Base-by-base conservation (phyloP, 202 grass and related monocot species). In the Dendrocalamus latiflorus region DNA sequence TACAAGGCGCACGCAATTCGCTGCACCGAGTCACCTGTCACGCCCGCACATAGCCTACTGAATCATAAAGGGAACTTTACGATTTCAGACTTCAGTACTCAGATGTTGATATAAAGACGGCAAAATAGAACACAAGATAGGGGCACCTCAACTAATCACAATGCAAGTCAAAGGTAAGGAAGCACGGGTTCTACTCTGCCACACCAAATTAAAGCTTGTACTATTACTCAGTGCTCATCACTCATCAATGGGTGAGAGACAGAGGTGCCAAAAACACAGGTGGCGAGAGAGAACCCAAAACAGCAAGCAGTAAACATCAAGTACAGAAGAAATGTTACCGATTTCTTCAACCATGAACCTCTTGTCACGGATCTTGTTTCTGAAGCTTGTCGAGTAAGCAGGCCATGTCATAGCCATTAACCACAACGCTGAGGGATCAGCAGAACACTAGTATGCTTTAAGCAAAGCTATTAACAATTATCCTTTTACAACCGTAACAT, bases 401-500 rank as follows among this genome's bases (percentile, higher is more conserved):
- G 39, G 37, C 14, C 39, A 89, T 57, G 28, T 25, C 53, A 33
- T 28, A 25, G 66, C 69, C 62, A 75, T 25, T 22, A 3, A 16
- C n/a, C 17, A 39, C 8, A 20, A 11, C 48, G 33, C 75, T 42
- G 38, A 74, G 56, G 18, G 10, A 67, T 83, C 39, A 80, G 69
- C 28, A 76, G 54, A 62, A 66, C 14, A 67, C 12, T 50, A 49
- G 44, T 28, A 79, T 26, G 53, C 56, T 59, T 84, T n/a, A 82
- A 45, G 67, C 34, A 70, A 92, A 78, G 74, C 87, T 89, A 85
- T 92, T 87, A 36, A 82, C 76, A 85, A 53, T 77, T 81, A 85
- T 87, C 78, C 66, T 89, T 81, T 42, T 81, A 87, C 87, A 89
- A 92, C 78, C 62, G 84, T 78, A 78, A 84, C 61, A 78, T 77